Percentiles rank a stretch among this genome's conserved stretches.
phyloP scores from a whole-genome alignment of 2,329 filamentous ascomycete genomes.

The Ophidiomyces ophidiicola region DNA sequence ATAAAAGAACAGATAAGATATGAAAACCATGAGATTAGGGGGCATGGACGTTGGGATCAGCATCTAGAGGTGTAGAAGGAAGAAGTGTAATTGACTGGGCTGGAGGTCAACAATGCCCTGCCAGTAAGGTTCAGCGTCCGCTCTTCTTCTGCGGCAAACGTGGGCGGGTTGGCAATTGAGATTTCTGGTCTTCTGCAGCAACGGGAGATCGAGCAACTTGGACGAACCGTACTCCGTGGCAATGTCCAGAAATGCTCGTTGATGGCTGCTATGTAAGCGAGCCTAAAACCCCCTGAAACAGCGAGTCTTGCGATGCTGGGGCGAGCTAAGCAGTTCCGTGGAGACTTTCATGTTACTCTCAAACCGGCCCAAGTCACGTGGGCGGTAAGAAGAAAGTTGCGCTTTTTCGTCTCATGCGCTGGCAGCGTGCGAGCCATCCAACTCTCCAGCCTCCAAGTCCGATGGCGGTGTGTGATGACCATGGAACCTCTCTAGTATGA shows the following conservation, averaged over 20 bases:
- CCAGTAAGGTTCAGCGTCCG: too few species aligned
- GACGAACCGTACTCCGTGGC: slow-evolving; percentile 7
- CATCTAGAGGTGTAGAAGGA: slow-evolving; percentile 4
- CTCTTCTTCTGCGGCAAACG: too few species aligned
- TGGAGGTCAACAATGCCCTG: slow-evolving; percentile 1
- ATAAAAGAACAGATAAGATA: neutral
- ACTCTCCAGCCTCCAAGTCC: too few species aligned
- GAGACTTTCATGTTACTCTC: neutral
- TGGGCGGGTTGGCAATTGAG: too few species aligned
- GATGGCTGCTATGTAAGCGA: slow-evolving; percentile 3
- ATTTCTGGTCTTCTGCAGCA: too few species aligned
- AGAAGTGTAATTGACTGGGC: neutral
- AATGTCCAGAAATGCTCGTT: neutral
- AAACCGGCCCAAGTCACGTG: neutral
- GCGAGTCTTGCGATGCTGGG: slow-evolving; percentile 8
- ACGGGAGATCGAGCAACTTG: too few species aligned
- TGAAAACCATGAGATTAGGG: neutral
- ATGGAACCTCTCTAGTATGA: too few species aligned
- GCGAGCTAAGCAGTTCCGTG: slow-evolving; percentile 3
- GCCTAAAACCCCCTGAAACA: slow-evolving; percentile 12
- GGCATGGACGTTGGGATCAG: slow-evolving; percentile 5
- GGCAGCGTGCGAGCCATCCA: neutral
- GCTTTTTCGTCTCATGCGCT: slow-evolving; percentile 1
- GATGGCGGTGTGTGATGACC: too few species aligned
- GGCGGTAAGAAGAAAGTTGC: too few species aligned